Percentiles rank a stretch among this genome's conserved stretches.
These are phyloP conservation scores for Lipomyces yamadae DNA, from an alignment of 805 yeast genomes.

Conservation along the genomic window DNA sequence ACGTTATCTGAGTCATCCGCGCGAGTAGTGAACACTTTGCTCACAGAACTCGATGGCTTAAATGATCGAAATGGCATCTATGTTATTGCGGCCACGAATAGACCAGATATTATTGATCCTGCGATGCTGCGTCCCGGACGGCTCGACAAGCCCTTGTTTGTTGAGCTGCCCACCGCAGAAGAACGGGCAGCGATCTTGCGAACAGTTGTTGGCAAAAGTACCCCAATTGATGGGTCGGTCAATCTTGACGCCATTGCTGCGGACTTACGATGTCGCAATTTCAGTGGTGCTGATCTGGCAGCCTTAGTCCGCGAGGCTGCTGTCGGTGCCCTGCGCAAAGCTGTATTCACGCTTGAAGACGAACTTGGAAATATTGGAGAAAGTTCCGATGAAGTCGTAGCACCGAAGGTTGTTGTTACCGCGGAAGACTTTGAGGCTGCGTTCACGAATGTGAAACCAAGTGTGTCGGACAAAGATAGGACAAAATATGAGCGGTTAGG, in stretches of 20 bases:
- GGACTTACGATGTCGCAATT: slow-evolving; percentile 82
- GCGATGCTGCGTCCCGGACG: slow-evolving; percentile 98
- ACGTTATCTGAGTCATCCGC: slow-evolving; percentile 87
- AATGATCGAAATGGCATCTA: slow-evolving; percentile 91
- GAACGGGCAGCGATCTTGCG: slow-evolving; percentile 83
- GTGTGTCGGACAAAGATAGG: slow-evolving; percentile 71
- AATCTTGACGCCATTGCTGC: slow-evolving; percentile 65
- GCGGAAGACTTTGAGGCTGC: slow-evolving; percentile 72
- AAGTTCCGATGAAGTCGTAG: slow-evolving; percentile 26
- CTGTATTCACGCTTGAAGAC: slow-evolving; percentile 51
- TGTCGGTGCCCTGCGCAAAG: slow-evolving; percentile 73
- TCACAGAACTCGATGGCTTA: slow-evolving; percentile 93
- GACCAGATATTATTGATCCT: slow-evolving; percentile 98
- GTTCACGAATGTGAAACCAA: slow-evolving; percentile 76
- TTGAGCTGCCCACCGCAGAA: slow-evolving; percentile 78
- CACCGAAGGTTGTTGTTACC: slow-evolving; percentile 56
- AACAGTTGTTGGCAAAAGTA: slow-evolving; percentile 67
- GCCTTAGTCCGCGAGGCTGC: slow-evolving; percentile 95
- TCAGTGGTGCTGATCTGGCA: slow-evolving; percentile 95
- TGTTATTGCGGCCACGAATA: slow-evolving; percentile 94
- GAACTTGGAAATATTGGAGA: slow-evolving; percentile 43
- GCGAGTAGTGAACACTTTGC: slow-evolving; percentile 89
- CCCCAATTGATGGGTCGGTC: slow-evolving; percentile 72
- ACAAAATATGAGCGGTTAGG: slow-evolving; percentile 38
- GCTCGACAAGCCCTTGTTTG: slow-evolving; percentile 87